phyloP scores from a whole-genome alignment of 768 basidiomycete species.

The Baorangia bicolor region DNA sequence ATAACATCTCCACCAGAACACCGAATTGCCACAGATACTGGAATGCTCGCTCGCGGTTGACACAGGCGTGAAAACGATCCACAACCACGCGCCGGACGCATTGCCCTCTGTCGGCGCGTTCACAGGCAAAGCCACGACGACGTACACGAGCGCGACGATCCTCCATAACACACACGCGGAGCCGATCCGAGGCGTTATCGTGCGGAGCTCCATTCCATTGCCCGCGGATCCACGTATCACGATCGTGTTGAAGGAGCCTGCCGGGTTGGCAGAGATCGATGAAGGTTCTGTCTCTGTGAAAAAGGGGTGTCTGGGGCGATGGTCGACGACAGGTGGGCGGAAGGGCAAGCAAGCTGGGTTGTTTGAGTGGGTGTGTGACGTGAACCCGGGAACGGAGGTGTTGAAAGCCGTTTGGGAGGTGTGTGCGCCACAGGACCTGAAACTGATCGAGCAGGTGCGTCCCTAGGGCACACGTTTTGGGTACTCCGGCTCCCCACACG shows the following conservation, averaged over 20 bases:
- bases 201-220: constrained; percentile 30
- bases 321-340: constrained; percentile 19
- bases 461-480: neutral
- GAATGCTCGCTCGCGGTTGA: constrained; percentile 24
- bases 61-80: constrained; percentile 10
- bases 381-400: constrained; percentile 23
- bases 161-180: constrained; percentile 17
- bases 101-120: constrained; percentile 7
- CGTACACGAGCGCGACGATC: constrained; percentile 16
- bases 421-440: constrained; percentile 22
- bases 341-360: constrained; percentile 22
- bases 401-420: constrained; percentile 33
- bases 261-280: constrained; percentile 20
- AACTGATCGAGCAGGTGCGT: constrained; percentile 10
- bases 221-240: constrained; percentile 29
- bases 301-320: constrained; percentile 16
- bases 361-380: constrained; percentile 32
- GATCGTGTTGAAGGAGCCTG: constrained; percentile 28
- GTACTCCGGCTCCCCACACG: too few relatives aligned
- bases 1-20: constrained; percentile 3
- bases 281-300: constrained; percentile 11
- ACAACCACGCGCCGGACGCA: constrained; percentile 12
- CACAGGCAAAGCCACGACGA: constrained; percentile 11
- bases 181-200: constrained; percentile 12
- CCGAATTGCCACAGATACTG: constrained; percentile 13